These are phyloP conservation scores for Macrocybe gigantea DNA, from an alignment of 768 basidiomycete genomes.

Conservation along the genomic window DNA sequence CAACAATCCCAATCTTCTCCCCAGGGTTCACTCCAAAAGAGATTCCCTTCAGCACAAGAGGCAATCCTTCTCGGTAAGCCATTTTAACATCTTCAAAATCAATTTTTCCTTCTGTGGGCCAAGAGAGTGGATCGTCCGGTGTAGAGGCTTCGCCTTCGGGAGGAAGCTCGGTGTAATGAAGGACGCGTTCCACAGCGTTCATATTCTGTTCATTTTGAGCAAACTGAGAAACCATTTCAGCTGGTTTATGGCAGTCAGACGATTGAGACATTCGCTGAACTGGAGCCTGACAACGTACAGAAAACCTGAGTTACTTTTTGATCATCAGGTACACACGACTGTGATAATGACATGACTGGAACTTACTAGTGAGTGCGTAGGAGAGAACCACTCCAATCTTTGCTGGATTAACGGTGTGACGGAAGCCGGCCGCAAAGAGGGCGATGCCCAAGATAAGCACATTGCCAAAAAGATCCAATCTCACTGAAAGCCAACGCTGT, in stretches of 20 bases:
- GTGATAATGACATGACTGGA: not conserved
- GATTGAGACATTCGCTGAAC: not conserved
- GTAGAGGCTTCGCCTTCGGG: constrained; percentile 42
- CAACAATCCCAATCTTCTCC: constrained; percentile 52
- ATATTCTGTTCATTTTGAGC: constrained; percentile 64
- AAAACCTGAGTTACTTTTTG: constrained; percentile 38
- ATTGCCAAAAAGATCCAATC: constrained; percentile 64
- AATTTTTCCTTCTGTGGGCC: constrained; percentile 49
- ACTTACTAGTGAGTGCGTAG: constrained; percentile 43
- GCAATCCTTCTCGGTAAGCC: constrained; percentile 56
- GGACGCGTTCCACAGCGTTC: constrained; percentile 65
- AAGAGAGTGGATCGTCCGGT: constrained; percentile 36
- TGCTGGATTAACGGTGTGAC: constrained; percentile 37
- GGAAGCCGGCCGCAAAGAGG: constrained; percentile 60
- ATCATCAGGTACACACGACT: not conserved
- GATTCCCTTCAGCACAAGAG: constrained; percentile 57
- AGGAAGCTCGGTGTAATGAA: constrained; percentile 58
- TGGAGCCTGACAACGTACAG: constrained; percentile 23
- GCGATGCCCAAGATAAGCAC: constrained; percentile 62
- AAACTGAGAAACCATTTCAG: constrained; percentile 48
- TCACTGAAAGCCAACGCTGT: constrained; percentile 57
- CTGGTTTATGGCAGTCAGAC: constrained; percentile 18
- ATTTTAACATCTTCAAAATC: constrained; percentile 48
- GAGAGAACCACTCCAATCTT: constrained; percentile 53
- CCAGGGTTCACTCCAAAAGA: constrained; percentile 51